A percentile compares a stretch with the other conserved stretches of the same genome.
These are phyloP conservation scores for Hydnum rufescens DNA, from an alignment of 768 basidiomycete genomes.

Conservation along the genomic window DNA sequence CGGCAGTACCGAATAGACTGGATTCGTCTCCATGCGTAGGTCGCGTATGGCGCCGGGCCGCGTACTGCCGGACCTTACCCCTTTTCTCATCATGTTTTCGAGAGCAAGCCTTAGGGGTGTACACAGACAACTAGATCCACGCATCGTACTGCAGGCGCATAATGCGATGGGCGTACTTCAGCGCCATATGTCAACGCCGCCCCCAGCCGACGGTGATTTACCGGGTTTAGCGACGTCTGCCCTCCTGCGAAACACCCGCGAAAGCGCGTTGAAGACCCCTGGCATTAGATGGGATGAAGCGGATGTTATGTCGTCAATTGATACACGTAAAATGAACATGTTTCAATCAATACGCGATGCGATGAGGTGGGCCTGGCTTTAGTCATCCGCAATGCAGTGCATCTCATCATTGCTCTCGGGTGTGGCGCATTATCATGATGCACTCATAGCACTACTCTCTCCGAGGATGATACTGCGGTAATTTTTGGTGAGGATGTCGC, in stretches of 20 bases:
- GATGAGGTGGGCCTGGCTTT: slow-evolving; percentile 34
- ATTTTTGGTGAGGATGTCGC: slow-evolving; percentile 80
- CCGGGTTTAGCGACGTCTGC: slow-evolving; percentile 52
- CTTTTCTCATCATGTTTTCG: too few relatives aligned
- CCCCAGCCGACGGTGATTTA: slow-evolving; percentile 62
- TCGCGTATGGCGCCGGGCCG: too few relatives aligned
- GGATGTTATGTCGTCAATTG: neutral
- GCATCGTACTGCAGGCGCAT: neutral
- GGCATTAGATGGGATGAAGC: slow-evolving; percentile 48
- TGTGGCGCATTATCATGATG: too few relatives aligned
- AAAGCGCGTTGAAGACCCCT: slow-evolving; percentile 49
- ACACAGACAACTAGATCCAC: too few relatives aligned
- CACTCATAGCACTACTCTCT: slow-evolving; percentile 44
- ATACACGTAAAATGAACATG: slow-evolving; percentile 82
- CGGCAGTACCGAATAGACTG: too few relatives aligned
- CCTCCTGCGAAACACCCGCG: slow-evolving; percentile 43
- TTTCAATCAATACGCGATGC: slow-evolving; percentile 88
- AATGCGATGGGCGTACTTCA: neutral
- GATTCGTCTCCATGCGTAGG: too few relatives aligned
- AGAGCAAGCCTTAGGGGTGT: too few relatives aligned
- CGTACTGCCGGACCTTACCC: too few relatives aligned
- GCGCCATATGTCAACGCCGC: slow-evolving; percentile 27
- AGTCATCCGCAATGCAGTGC: neutral
- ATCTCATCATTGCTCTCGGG: too few relatives aligned
- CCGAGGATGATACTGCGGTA: slow-evolving; percentile 70